Evolutionary conservation across 208 protist genomes (phyloP), one percentile per base, ranked within the genome.

Genomic region (Willaertia magna): DNA sequence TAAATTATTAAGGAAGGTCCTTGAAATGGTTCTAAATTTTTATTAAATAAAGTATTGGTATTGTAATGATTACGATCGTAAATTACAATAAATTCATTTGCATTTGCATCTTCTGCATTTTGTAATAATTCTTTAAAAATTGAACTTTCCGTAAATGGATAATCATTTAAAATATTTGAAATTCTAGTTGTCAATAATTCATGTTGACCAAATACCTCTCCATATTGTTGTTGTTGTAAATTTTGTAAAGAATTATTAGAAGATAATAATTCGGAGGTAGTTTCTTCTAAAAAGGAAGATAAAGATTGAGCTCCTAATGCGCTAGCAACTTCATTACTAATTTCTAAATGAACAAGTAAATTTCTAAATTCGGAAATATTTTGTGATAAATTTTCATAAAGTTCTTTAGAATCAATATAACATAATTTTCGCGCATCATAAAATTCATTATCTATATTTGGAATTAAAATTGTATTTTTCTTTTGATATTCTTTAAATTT

Each of bases 81-180:
- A 74, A 90, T 6, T 42, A 92, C 46, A 26, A 4, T 22, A 39
- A 92, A 75, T 39, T 79, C 2, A 0, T 76, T 87, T 18, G 90
- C 90, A 26, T 85, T 78, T n/a, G 90, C 88, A 86, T 92, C 90
- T 76, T 92, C 90, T 12, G 89, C 89, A 85, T 92, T 92, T 59
- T 91, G 90, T 44, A 92, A 81, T 30, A 92, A 74, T 74, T 88
- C 86, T 18, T 88, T 87, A 20, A 87, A 51, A 48, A 88, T 84
- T 30, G 86, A 20, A 51, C 4, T 88, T 30, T 87, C 82, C 3
- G 9, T 74, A 34, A 7, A 74, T 20, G 85, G 42, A 78, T 88
- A 88, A 48, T 85, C 51, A 26, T 87, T 7, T 20, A 88, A 47
- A 74, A 88, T 88, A 43, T 87, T 74, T 14, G 9, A 4, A 83